Conservation (phyloP, 306 rosid genomes). For the Sechiopsis laciniata region DNA sequence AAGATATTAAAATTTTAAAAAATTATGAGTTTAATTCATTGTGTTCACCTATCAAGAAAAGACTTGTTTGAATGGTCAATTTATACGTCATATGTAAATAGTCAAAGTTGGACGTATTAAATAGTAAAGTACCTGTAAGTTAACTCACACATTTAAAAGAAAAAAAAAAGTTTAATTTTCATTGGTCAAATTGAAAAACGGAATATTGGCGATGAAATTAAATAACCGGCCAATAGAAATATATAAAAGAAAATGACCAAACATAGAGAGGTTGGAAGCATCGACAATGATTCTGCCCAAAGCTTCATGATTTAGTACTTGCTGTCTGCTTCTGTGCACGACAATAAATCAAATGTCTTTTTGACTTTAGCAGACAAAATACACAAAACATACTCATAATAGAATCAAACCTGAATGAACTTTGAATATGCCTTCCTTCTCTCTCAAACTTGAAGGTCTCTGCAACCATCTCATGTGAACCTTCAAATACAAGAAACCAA, state of each 20-base stretch:
- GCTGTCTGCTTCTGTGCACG: slow-evolving; percentile 23
- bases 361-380: slow-evolving; percentile 10
- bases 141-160: too few species aligned
- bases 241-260: neutral
- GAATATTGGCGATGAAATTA: neutral
- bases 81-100: too few species aligned
- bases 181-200: neutral
- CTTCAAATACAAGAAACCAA: slow-evolving; percentile 7
- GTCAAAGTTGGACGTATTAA: too few species aligned
- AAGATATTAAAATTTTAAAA: too few species aligned
- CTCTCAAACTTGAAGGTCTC: neutral
- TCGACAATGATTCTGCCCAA: slow-evolving; percentile 10
- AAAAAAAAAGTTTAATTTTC: too few species aligned
- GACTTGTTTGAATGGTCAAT: too few species aligned
- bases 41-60: too few species aligned
- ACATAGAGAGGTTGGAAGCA: slow-evolving; percentile 11
- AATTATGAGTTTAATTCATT: too few species aligned
- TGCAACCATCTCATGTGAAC: neutral
- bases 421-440: slow-evolving; percentile 5
- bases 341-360: slow-evolving; percentile 10
- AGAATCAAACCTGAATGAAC: slow-evolving; percentile 13
- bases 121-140: too few species aligned
- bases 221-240: neutral
- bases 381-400: slow-evolving; percentile 16
- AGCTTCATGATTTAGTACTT: slow-evolving; percentile 17